Conservation (phyloP, 148 eudicot species). For the Talinum fruticosum region DNA sequence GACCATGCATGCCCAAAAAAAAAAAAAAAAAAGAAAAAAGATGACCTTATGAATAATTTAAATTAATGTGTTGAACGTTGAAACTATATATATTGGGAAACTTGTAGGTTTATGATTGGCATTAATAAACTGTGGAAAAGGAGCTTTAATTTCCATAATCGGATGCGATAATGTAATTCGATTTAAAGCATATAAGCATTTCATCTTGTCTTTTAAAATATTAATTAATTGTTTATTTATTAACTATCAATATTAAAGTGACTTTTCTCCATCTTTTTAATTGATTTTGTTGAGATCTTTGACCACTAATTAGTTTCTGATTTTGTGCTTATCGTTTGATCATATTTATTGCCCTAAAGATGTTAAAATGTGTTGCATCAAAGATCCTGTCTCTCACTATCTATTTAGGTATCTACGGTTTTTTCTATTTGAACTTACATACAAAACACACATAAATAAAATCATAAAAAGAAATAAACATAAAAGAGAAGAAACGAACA, state of each 20-base stretch:
- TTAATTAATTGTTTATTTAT: not conserved
- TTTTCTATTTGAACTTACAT: too few species aligned
- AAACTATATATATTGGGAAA: conserved; percentile 5
- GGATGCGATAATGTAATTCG: not conserved
- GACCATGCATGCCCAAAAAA: not conserved
- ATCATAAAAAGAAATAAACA: too few species aligned
- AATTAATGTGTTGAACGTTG: not conserved
- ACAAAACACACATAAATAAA: too few species aligned
- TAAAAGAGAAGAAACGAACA: too few species aligned
- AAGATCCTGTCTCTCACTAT: not conserved
- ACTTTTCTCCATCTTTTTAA: not conserved
- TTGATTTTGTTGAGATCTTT: not conserved
- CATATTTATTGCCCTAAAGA: not conserved
- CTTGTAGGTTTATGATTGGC: not conserved
- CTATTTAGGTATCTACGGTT: not conserved
- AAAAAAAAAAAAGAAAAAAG: not conserved
- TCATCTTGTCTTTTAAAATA: not conserved
- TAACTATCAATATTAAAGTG: not conserved
- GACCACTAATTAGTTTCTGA: conserved; percentile 1
- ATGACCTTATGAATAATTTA: not conserved
- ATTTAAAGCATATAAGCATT: not conserved
- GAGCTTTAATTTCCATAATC: conserved; percentile 4
- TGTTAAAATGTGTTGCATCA: not conserved
- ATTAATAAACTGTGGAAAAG: not conserved
- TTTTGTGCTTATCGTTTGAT: not conserved